These are phyloP conservation scores for Penicillium subrubescens DNA, from an alignment of 495 filamentous ascomycete genomes.

Conservation along the genomic window DNA sequence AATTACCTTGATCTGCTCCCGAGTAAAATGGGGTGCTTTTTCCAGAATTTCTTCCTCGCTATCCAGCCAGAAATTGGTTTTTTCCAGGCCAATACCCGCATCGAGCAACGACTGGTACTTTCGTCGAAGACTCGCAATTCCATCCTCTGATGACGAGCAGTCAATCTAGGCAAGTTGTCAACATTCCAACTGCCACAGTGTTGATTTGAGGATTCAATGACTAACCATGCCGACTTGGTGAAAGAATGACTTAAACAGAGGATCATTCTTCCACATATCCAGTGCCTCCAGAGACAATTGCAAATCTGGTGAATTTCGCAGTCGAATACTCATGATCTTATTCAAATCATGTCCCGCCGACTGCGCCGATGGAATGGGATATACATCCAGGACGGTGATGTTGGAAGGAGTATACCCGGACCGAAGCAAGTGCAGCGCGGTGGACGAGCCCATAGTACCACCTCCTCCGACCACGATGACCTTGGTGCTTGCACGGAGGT, in stretches of 20 bases:
- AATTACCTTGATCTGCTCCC: slow-evolving; percentile 20
- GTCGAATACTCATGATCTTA: slow-evolving; percentile 40
- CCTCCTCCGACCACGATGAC: slow-evolving; percentile 27
- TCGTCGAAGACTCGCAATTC: slow-evolving; percentile 12
- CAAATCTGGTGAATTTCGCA: slow-evolving; percentile 19
- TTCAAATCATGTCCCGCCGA: slow-evolving; percentile 52
- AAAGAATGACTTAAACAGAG: slow-evolving; percentile 48
- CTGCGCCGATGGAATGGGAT: slow-evolving; percentile 44
- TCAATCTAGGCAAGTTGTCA: slow-evolving; percentile 14
- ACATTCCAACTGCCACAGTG: background rate
- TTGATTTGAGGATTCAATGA: background rate
- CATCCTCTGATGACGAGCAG: slow-evolving; percentile 23
- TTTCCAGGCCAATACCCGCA: slow-evolving; percentile 19
- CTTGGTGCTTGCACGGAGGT: slow-evolving; percentile 14
- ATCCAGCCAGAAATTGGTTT: slow-evolving; percentile 19
- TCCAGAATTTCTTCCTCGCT: slow-evolving; percentile 17
- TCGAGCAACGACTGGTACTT: slow-evolving; percentile 20
- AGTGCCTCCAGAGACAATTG: slow-evolving; percentile 32
- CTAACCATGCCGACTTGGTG: slow-evolving; percentile 38
- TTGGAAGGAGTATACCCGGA: slow-evolving; percentile 41
- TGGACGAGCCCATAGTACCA: slow-evolving; percentile 49
- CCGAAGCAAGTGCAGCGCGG: slow-evolving; percentile 48
- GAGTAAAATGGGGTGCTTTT: slow-evolving; percentile 13
- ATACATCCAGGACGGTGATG: slow-evolving; percentile 48
- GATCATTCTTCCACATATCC: slow-evolving; percentile 47